A percentile compares a stretch with the other conserved stretches of the same genome.
These are phyloP conservation scores for Tricholoma sp. DNA, from an alignment of 768 basidiomycete genomes.

Conservation along the genomic window DNA sequence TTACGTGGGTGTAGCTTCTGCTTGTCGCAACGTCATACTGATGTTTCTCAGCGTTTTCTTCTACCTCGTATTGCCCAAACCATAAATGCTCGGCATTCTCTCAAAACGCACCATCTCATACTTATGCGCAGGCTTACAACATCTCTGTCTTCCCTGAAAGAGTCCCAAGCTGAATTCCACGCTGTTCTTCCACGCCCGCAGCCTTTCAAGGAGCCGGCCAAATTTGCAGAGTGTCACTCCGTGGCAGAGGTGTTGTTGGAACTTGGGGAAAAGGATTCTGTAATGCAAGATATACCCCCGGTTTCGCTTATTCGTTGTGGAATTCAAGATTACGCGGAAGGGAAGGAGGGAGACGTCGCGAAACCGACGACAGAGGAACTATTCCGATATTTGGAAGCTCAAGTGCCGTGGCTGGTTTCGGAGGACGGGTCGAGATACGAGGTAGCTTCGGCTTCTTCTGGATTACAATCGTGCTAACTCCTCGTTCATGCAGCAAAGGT, in stretches of 20 bases:
- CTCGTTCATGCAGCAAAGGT: conserved; percentile 29
- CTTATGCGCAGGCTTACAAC: conserved; percentile 51
- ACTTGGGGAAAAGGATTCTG: conserved; percentile 21
- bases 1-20: conserved; percentile 42
- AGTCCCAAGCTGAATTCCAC: conserved; percentile 49
- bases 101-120: conserved; percentile 54
- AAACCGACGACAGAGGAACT: conserved; percentile 54
- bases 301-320: conserved; percentile 61
- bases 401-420: conserved; percentile 52
- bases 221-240: conserved; percentile 40
- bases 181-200: conserved; percentile 52
- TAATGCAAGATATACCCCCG: conserved; percentile 35
- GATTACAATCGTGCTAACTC: not conserved
- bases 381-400: conserved; percentile 51
- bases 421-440: conserved; percentile 49
- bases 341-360: conserved; percentile 27
- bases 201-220: conserved; percentile 41
- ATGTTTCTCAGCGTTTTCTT: conserved; percentile 49
- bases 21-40: conserved; percentile 1
- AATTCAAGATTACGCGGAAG: conserved; percentile 42
- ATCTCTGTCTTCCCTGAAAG: conserved; percentile 52
- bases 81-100: conserved; percentile 53
- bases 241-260: conserved; percentile 37
- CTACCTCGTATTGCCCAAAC: conserved; percentile 62
- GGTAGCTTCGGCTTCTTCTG: conserved; percentile 29